Evolutionary conservation across 2,329 filamentous ascomycete species (phyloP).

Genomic region (Venturia oleaginea): DNA sequence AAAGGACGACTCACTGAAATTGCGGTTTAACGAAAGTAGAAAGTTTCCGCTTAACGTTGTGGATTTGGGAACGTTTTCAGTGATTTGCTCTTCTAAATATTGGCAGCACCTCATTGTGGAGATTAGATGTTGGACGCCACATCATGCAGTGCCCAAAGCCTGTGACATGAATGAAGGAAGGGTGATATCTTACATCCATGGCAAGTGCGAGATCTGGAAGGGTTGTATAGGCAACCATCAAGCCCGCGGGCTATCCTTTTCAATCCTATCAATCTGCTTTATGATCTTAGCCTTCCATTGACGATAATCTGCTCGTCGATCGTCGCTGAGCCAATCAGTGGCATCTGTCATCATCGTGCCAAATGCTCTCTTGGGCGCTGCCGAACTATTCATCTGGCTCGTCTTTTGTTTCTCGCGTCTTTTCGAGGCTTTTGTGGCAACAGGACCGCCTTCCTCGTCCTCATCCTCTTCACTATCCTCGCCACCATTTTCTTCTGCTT

Average conservation of each 20-base stretch:
- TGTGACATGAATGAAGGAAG: too few relatives aligned
- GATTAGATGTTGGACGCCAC: not conserved
- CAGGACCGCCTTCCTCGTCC: slow-evolving; percentile 17
- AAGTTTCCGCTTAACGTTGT: too few relatives aligned
- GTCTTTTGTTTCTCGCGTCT: slow-evolving; percentile 26
- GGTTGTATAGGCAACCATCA: not conserved
- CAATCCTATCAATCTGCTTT: not conserved
- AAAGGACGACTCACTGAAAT: too few relatives aligned
- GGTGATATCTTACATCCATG: not conserved
- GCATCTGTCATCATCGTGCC: slow-evolving; percentile 67
- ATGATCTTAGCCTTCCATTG: slow-evolving; percentile 43
- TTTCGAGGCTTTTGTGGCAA: slow-evolving; percentile 38
- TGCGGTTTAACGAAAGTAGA: too few relatives aligned
- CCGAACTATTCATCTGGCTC: slow-evolving; percentile 19
- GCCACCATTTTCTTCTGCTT: slow-evolving; percentile 34
- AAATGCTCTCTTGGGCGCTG: slow-evolving; percentile 33
- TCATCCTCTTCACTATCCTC: slow-evolving; percentile 29
- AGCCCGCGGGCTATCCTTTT: not conserved
- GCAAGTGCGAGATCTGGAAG: not conserved
- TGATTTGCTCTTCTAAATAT: too few relatives aligned
- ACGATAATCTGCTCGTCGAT: slow-evolving; percentile 50
- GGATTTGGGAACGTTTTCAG: too few relatives aligned
- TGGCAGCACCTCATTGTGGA: too few relatives aligned
- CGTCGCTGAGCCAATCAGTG: slow-evolving; percentile 61
- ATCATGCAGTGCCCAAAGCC: too few relatives aligned